Base-by-base conservation (phyloP, 2,329 filamentous ascomycete species). In the Botrytis paeoniae region DNA sequence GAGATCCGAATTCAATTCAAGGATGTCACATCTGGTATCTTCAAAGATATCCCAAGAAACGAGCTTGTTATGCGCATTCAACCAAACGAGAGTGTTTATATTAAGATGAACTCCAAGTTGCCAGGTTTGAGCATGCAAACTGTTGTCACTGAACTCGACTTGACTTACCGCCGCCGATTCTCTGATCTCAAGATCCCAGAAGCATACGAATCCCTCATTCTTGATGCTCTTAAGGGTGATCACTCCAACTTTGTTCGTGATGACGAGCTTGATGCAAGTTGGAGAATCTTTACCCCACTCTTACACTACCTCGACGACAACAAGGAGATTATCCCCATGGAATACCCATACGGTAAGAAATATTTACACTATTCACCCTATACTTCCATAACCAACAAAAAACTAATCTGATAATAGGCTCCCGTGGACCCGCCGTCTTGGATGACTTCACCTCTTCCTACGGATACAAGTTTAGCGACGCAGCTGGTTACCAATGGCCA, bases 81-180 rank as follows among this genome's bases (percentile, higher is more conserved):
- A 87, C 96, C 96, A 80, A 99, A 99, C 86, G 96, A 99, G 88
- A 97, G 93, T 82, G 95, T 99, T 78, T 99, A 99, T 86, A 97
- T 98, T 84, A 99, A 99, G 91, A 99, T 99, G 96, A 99, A 99
- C 91, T 98, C 95, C 43, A 99, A 99, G 88, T 88, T 99, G 74
- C 97, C 96, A 32, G 96, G 96, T 80, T 87, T 99, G 80, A 98
- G 94, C 87, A 99, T 98, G 95, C 96, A 99, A 88, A 99, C 96
- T 20, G 96, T 98, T 57, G 93, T 98, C 79, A 99, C 96, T 74
- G 96, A 99, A 86, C 92, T 99, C 74, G 96, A 99, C 82, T 89
- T 99, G 78, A 99, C 97, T 76, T 99, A 99, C 88, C 91, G 97
- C 82, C 92, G 96, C 83, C 93, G 97, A 78, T 99, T 99, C 90